Percentiles rank a stretch among this genome's conserved stretches.
Evolutionary conservation across 306 rosid species (phyloP).

Genomic region (Alnus glutinosa): DNA sequence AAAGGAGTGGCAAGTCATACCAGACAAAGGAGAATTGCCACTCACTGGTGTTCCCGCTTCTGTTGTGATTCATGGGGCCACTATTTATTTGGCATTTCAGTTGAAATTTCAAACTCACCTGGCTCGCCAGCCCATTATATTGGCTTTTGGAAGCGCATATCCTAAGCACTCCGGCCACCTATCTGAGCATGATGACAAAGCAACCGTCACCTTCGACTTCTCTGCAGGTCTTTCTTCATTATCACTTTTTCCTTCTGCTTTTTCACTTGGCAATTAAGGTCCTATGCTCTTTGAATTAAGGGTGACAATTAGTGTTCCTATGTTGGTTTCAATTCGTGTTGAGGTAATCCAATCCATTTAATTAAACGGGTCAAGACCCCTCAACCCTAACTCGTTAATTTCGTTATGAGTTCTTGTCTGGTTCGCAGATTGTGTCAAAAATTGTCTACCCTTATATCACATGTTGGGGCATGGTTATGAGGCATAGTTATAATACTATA

Average conservation of each 20-base stretch:
- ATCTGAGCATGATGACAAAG: slow-evolving; percentile 60
- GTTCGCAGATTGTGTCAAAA: no score
- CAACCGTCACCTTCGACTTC: slow-evolving; percentile 70
- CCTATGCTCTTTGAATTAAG: background rate
- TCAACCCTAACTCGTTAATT: no score
- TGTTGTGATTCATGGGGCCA: slow-evolving; percentile 81
- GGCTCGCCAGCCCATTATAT: slow-evolving; percentile 67
- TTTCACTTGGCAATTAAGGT: background rate
- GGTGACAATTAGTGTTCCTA: no score
- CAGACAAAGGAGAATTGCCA: slow-evolving; percentile 88
- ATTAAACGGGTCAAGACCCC: no score
- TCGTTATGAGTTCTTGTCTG: no score
- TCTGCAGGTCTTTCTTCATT: slow-evolving; percentile 56
- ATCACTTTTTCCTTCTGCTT: background rate
- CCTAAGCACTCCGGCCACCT: slow-evolving; percentile 65
- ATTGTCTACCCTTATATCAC: no score
- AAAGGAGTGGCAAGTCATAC: slow-evolving; percentile 61
- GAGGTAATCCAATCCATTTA: no score
- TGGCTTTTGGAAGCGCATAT: slow-evolving; percentile 63
- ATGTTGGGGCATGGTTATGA: no score
- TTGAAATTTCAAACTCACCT: slow-evolving; percentile 54
- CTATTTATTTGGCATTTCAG: slow-evolving; percentile 91
- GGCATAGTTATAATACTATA: no score
- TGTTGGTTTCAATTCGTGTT: no score
- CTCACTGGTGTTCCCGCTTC: slow-evolving; percentile 80